These are phyloP conservation scores for Aspergillus brasiliensis DNA, from an alignment of 2,329 filamentous ascomycete species.

Conservation along the genomic window DNA sequence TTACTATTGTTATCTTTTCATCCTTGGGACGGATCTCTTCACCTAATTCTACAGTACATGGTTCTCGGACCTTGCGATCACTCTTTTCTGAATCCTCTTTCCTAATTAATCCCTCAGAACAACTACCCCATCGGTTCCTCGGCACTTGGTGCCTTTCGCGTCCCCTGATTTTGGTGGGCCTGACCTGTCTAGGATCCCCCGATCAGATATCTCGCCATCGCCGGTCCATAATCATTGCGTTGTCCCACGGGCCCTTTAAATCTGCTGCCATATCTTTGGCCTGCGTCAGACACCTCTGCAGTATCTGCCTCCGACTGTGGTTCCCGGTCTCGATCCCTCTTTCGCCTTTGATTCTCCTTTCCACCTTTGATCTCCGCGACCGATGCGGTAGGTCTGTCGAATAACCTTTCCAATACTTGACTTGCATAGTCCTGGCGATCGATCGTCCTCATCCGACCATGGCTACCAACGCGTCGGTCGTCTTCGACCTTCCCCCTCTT, in stretches of 20 bases:
- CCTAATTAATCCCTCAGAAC: conserved; percentile 4
- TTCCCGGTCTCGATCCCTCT: neutral
- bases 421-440: conserved; percentile 7
- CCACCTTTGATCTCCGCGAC: neutral
- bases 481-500: conserved; percentile 73
- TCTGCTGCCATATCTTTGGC: conserved; percentile 4
- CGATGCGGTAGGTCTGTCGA: conserved; percentile 10
- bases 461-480: conserved; percentile 39
- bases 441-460: conserved; percentile 23
- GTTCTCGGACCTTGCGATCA: neutral
- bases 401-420: conserved; percentile 1
- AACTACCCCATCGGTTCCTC: conserved; percentile 2
- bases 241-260: conserved; percentile 5
- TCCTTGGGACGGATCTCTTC: conserved; percentile 3
- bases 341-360: neutral
- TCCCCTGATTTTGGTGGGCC: conserved; percentile 21
- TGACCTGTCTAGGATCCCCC: conserved; percentile 9
- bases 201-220: conserved; percentile 9
- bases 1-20: conserved; percentile 10
- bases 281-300: neutral
- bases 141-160: conserved; percentile 7
- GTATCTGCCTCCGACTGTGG: neutral
- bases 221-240: conserved; percentile 1
- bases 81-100: neutral
- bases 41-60: neutral